phyloP scores from a whole-genome alignment of 176 grass and related monocot species.

The Oryza longistaminata region DNA sequence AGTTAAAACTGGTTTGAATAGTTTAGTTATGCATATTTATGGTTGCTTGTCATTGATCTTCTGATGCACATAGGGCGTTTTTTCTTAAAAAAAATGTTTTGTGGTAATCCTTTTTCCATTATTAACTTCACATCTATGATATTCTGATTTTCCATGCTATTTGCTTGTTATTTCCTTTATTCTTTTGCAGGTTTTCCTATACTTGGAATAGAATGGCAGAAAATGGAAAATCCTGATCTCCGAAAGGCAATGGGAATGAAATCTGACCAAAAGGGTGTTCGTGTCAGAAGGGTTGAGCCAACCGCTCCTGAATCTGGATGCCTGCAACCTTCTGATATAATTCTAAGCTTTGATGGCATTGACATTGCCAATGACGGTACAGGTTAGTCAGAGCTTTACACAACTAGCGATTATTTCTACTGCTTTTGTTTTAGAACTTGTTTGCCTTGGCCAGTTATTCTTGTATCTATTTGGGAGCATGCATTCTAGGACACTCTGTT shows the following conservation, averaged over 20 bases:
- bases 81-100: neutral
- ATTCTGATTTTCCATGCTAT: constrained; percentile 13
- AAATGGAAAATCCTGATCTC: constrained; percentile 99
- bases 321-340: constrained; percentile 85
- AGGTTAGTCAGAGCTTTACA: constrained; percentile 48
- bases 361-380: constrained; percentile 98
- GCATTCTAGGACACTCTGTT: neutral
- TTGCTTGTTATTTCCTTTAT: constrained; percentile 12
- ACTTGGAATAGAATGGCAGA: constrained; percentile 93
- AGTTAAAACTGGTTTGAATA: neutral
- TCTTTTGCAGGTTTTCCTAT: constrained; percentile 78
- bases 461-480: neutral
- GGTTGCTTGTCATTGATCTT: neutral
- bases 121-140: neutral
- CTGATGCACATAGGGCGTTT: neutral
- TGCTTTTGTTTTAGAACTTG: neutral
- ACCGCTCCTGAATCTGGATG: constrained; percentile 84
- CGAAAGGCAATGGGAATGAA: constrained; percentile 96
- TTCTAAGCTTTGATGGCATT: constrained; percentile 85
- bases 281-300: constrained; percentile 86
- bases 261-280: constrained; percentile 86
- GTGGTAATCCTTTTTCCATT: constrained; percentile 6
- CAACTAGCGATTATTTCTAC: neutral
- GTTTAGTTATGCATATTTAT: neutral
- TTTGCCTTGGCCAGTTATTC: neutral